Evolutionary conservation across 805 yeast genomes (phyloP).

Genomic region (Komagataella pastoris): DNA sequence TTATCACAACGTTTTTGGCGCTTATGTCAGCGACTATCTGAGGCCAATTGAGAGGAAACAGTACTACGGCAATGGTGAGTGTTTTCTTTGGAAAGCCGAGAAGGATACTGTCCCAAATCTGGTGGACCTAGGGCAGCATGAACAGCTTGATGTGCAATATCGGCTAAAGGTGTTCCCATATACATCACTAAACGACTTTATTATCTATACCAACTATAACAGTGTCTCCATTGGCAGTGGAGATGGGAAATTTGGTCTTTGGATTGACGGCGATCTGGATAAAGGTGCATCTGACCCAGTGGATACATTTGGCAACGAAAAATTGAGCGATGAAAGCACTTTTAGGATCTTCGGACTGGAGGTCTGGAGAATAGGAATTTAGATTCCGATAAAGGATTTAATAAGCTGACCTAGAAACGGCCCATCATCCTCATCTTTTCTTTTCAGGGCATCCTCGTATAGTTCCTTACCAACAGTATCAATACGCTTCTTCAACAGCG

Average conservation of each 20-base stretch:
- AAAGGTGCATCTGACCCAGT: conserved; percentile 72
- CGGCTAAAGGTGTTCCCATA: conserved; percentile 74
- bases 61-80: conserved; percentile 90
- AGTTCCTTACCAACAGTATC: background rate
- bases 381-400: background rate
- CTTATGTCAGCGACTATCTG: conserved; percentile 61
- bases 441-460: background rate
- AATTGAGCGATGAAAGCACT: conserved; percentile 35
- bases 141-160: conserved; percentile 12
- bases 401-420: background rate
- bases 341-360: conserved; percentile 72
- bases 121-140: conserved; percentile 4
- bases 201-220: conserved; percentile 66
- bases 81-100: conserved; percentile 80
- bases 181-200: conserved; percentile 79
- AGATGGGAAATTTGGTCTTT: conserved; percentile 83
- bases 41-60: conserved; percentile 59
- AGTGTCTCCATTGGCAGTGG: conserved; percentile 86
- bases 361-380: conserved; percentile 47
- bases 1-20: conserved; percentile 57
- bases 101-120: conserved; percentile 20
- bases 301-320: conserved; percentile 84
- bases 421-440: background rate
- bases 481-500: background rate
- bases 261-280: conserved; percentile 64